Evolutionary conservation across 345 rosid genomes (phyloP), one percentile per base, ranked within the genome.

Genomic region (Punica granatum): DNA sequence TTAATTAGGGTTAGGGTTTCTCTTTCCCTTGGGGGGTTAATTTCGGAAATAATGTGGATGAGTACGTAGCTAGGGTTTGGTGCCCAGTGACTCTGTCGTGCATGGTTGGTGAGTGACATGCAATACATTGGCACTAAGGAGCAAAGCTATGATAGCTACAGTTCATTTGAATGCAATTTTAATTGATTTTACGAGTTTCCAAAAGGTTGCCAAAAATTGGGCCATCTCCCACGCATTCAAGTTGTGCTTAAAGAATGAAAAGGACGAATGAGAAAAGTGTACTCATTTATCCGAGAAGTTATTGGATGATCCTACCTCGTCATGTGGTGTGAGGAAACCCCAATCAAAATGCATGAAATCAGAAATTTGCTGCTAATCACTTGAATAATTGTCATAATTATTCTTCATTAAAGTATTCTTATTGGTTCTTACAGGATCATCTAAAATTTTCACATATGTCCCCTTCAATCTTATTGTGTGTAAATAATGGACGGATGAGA

Each of bases 61-160:
- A 11, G 6, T 37, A 37, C n/a, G 23, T 51, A n/a, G 58, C 15
- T 28, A 56, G 18, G 61, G 28, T 56, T 37, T 48, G 33, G 31
- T n/a, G 69, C 60, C 60, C 32, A 23, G 58, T 48, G 19, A 9
- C 44, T 34, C 6, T 37, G 41, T n/a, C 59, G n/a, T 66, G 69
- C 69, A 66, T 34, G 69, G 69, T 51, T 66, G 69, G 61, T 23
- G 60, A 66, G 60, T 66, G 69, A 49, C 69, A 65, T n/a, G 58
- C 58, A 51, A 51, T 51, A 10, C 23, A 56, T 14, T 56, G 61
- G 19, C 61, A 2, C 26, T 1, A 8, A 15, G 1, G 7, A 25
- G 61, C 33, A 18, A 28, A 3, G 33, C 36, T 26, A 41, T 3
- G 69, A 66, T 21, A 66, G 61, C 68, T 44, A 33, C 68, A 35